Percentiles rank a stretch among this genome's conserved stretches.
Evolutionary conservation across 2,329 filamentous ascomycete species (phyloP).

Genomic region (Ambrosiella beaveri): DNA sequence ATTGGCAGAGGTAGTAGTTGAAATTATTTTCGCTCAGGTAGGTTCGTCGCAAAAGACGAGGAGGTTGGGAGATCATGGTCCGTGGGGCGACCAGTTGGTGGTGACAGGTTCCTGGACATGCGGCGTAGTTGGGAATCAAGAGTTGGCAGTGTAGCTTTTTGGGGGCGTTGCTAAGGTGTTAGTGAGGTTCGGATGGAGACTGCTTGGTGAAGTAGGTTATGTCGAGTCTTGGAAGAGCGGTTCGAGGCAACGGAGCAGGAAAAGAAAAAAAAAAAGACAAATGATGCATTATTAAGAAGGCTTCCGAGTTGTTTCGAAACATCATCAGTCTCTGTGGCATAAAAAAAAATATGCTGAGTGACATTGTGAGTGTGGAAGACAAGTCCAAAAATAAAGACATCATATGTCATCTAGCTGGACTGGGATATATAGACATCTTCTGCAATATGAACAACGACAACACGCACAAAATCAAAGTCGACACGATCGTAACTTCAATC

Average conservation of each 20-base stretch:
- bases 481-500: not conserved
- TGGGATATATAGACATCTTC: not conserved
- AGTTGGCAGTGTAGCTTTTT: not conserved
- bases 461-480: not conserved
- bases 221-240: not conserved
- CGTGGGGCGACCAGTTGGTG: not conserved
- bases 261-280: not conserved
- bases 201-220: not conserved
- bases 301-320: slow-evolving; percentile 3
- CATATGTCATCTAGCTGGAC: not conserved
- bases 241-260: not conserved
- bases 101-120: not conserved
- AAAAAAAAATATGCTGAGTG: not conserved
- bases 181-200: not conserved
- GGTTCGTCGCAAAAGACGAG: not conserved
- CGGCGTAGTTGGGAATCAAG: not conserved
- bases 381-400: not conserved
- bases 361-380: not conserved
- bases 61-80: slow-evolving; percentile 2
- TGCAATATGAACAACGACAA: not conserved
- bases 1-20: not conserved
- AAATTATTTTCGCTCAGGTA: not conserved
- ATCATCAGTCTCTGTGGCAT: not conserved
- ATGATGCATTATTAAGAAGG: not conserved
- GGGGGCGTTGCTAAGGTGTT: not conserved